phyloP scores from a whole-genome alignment of 805 yeast species.

The Peterozyma xylosa region DNA sequence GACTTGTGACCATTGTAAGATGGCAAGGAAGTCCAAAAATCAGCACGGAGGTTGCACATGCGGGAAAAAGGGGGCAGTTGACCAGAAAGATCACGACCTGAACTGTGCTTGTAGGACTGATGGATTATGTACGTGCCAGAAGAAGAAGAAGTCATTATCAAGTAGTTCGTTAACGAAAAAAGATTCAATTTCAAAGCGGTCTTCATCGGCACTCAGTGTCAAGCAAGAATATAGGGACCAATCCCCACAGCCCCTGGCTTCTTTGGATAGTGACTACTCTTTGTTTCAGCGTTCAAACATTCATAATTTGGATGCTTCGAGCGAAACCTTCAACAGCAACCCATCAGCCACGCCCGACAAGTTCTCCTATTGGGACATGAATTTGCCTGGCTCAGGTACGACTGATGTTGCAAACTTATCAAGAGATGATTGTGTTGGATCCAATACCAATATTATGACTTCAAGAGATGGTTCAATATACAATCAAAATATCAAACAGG shows the following conservation, averaged over 20 bases:
- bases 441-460: background rate
- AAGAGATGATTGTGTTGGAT: background rate
- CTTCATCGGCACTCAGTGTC: background rate
- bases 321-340: background rate
- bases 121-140: slow-evolving; percentile 24
- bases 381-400: slow-evolving; percentile 1
- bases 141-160: slow-evolving; percentile 14
- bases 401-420: slow-evolving; percentile 2
- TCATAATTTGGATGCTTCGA: slow-evolving; percentile 1
- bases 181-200: slow-evolving; percentile 1
- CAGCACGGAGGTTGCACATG: slow-evolving; percentile 68
- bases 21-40: slow-evolving; percentile 58
- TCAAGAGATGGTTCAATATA: background rate
- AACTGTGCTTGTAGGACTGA: slow-evolving; percentile 23
- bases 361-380: slow-evolving; percentile 2
- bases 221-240: background rate
- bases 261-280: background rate
- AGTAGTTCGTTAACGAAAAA: slow-evolving; percentile 4
- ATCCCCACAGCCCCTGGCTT: background rate
- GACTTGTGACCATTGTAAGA: slow-evolving; percentile 83
- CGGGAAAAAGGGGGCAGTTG: slow-evolving; percentile 38
- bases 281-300: slow-evolving; percentile 3
- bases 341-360: background rate
- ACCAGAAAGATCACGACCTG: slow-evolving; percentile 10
- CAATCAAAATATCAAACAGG: slow-evolving; percentile 1